Evolutionary conservation across 345 rosid species (phyloP).

Genomic region (Populus pruinosa): DNA sequence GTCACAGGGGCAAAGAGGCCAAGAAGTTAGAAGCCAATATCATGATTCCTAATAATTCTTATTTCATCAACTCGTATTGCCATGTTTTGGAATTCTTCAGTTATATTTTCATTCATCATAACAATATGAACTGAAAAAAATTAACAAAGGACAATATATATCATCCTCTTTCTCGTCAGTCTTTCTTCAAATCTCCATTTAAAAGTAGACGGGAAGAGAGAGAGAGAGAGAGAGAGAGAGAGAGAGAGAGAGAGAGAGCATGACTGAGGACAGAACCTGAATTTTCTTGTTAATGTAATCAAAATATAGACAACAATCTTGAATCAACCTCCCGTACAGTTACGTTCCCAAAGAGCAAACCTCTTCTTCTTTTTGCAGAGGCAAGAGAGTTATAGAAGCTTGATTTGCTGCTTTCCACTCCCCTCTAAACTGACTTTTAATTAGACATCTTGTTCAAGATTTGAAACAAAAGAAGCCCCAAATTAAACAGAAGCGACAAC

Average conservation of each 20-base stretch:
- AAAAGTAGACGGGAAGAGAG: background rate
- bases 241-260: background rate
- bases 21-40: too few relatives aligned
- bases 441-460: background rate
- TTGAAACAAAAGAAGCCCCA: background rate
- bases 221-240: background rate
- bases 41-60: too few relatives aligned
- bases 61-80: background rate
- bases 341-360: background rate
- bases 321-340: background rate
- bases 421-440: background rate
- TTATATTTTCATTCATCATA: background rate
- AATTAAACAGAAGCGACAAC: conserved; percentile 4
- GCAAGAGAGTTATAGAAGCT: background rate
- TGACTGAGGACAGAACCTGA: background rate
- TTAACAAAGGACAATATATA: background rate
- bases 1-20: too few relatives aligned
- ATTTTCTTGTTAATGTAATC: background rate
- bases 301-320: background rate
- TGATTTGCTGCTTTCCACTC: background rate
- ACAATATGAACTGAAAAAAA: background rate
- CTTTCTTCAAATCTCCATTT: background rate
- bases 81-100: background rate
- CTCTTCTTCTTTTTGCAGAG: background rate
- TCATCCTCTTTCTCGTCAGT: background rate